Conservation (phyloP, 1,139 yeast genomes). For the Suhomyces maxii region DNA sequence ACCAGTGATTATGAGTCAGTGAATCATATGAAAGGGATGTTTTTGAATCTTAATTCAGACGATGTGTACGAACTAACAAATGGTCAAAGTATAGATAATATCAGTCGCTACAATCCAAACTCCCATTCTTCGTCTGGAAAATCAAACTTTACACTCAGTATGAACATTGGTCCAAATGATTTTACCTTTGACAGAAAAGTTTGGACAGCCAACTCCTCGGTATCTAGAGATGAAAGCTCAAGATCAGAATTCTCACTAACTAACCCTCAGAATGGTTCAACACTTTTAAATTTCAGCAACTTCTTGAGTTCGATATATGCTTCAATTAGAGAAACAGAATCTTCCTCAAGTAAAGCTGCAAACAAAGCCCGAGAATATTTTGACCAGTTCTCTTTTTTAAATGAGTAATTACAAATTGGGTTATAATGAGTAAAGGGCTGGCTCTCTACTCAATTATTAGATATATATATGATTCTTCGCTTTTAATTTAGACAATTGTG, state of each 20-base stretch:
- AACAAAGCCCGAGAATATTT: background rate
- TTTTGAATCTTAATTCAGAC: conserved; percentile 16
- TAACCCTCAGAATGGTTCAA: background rate
- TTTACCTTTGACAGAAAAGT: conserved; percentile 2
- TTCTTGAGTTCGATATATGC: background rate
- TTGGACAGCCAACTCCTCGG: background rate
- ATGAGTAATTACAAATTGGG: background rate
- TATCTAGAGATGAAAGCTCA: background rate
- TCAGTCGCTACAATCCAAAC: conserved; percentile 49
- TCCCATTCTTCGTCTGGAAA: conserved; percentile 47
- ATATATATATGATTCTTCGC: no score
- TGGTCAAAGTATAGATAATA: conserved; percentile 43
- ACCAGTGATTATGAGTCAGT: background rate
- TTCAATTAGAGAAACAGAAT: background rate
- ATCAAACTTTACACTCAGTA: conserved; percentile 33
- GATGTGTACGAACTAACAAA: conserved; percentile 20
- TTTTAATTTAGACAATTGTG: no score
- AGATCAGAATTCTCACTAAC: background rate
- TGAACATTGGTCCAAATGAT: background rate
- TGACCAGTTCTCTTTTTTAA: background rate
- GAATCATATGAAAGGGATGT: conserved; percentile 16
- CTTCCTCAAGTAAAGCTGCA: background rate
- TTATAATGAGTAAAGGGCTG: no score
- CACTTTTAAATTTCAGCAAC: conserved; percentile 1
- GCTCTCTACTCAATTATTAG: no score